A percentile compares a stretch with the other conserved stretches of the same genome.
phyloP scores from a whole-genome alignment of 2,329 filamentous ascomycete genomes.

The Hypocreales sp. region DNA sequence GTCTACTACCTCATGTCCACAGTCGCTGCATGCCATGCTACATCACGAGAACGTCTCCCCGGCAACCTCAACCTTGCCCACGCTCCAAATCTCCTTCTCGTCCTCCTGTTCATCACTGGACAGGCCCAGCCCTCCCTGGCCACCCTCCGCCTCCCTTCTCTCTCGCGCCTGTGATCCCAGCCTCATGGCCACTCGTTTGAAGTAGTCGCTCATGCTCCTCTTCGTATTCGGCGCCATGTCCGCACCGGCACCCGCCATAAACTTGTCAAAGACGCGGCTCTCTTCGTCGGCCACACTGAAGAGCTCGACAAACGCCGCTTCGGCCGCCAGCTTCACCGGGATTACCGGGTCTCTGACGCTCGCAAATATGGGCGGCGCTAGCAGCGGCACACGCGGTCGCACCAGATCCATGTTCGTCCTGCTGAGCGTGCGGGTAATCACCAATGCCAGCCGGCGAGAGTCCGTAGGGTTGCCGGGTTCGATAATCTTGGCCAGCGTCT shows the following conservation, averaged over 20 bases:
- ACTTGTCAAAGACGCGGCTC: conserved; percentile 76
- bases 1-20: no score
- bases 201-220: conserved; percentile 91
- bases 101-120: conserved; percentile 88
- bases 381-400: conserved; percentile 61
- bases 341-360: conserved; percentile 85
- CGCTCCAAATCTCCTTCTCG: conserved; percentile 89
- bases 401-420: conserved; percentile 67
- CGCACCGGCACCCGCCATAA: conserved; percentile 53
- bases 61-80: conserved; percentile 71
- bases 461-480: conserved; percentile 66
- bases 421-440: conserved; percentile 73
- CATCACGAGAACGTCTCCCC: conserved; percentile 40
- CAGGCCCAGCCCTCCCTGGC: conserved; percentile 69
- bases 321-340: conserved; percentile 86
- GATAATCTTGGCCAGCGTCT: conserved; percentile 59
- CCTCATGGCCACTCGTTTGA: conserved; percentile 78
- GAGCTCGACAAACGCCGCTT: conserved; percentile 82
- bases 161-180: conserved; percentile 79
- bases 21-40: no score
- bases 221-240: conserved; percentile 58
- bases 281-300: conserved; percentile 87
- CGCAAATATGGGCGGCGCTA: conserved; percentile 77
- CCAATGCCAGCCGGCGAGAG: conserved; percentile 71
- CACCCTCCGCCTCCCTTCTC: conserved; percentile 80